These are phyloP conservation scores for Termitomyces sp. DNA, from an alignment of 768 basidiomycete species.

Conservation along the genomic window DNA sequence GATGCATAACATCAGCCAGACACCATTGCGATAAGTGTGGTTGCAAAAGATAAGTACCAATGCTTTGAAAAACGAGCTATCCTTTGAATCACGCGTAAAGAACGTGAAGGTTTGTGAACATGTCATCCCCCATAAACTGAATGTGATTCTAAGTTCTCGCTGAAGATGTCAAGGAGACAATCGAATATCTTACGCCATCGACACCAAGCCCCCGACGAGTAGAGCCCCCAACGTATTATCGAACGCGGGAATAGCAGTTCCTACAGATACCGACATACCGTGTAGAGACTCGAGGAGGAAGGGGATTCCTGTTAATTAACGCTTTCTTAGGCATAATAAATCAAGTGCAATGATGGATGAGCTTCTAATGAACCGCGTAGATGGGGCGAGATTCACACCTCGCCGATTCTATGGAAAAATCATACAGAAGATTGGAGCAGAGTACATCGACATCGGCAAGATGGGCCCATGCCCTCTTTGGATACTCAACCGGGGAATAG, in stretches of 20 bases:
- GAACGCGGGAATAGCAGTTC: slow-evolving; percentile 24
- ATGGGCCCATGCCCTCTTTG: not conserved
- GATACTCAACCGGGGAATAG: not conserved
- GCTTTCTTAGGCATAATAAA: not conserved
- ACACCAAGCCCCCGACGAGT: slow-evolving; percentile 48
- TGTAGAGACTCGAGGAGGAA: not conserved
- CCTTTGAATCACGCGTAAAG: slow-evolving; percentile 34
- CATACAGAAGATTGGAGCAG: not conserved
- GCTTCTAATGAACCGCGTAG: not conserved
- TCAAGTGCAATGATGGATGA: not conserved
- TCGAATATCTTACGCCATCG: slow-evolving; percentile 41
- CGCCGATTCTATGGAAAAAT: not conserved
- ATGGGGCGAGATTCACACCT: too few relatives aligned
- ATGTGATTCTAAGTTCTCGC: not conserved
- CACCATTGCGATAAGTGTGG: not conserved
- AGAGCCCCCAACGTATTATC: slow-evolving; percentile 54
- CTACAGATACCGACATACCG: slow-evolving; percentile 12
- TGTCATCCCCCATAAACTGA: slow-evolving; percentile 58
- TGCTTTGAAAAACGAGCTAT: slow-evolving; percentile 29
- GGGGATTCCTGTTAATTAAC: not conserved
- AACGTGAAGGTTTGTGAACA: slow-evolving; percentile 52
- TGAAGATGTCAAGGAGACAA: not conserved
- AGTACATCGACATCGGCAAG: not conserved
- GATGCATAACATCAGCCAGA: not conserved
- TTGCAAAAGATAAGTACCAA: slow-evolving; percentile 25